Evolutionary conservation across 192 early-diverging fungal genomes (phyloP), one percentile per base, ranked within the genome.

Genomic region (Podila epigama): DNA sequence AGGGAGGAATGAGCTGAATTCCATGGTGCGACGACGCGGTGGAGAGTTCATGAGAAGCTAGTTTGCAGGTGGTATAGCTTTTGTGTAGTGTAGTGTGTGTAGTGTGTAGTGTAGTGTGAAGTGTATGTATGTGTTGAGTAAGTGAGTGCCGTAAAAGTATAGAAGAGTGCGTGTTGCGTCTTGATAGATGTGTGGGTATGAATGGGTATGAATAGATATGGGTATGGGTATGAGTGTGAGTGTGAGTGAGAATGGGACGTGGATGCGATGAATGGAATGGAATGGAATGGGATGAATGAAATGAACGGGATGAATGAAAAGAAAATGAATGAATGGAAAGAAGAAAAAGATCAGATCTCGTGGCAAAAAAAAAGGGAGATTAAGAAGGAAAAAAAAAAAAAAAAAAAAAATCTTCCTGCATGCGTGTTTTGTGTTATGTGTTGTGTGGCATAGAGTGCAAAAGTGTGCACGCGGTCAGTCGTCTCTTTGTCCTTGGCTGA

Each of bases 1-100:
- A 37, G 73, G 73, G 6, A 75, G 63, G 42, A 75, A 75, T 22
- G 70, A 75, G 39, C 55, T 59, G 41, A 75, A 66, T 58, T 72
- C 62, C 63, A 66, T 65, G 58, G 60, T 61, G 40, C 29, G 18
- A 40, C 40, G 35, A n/a, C 32, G 55, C 27, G 53, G 33, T 13
- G 12, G 33, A 25, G 2, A 11, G 20, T 29, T 50, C 22, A 31
- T 40, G 60, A 22, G n/a, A n/a, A 16, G n/a, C n/a, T n/a, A n/a
- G n/a, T n/a, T n/a, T n/a, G n/a, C n/a, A n/a, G n/a, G n/a, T n/a
- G n/a, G n/a, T n/a, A n/a, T n/a, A n/a, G n/a, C n/a, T n/a, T n/a
- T n/a, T n/a, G n/a, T n/a, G n/a, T n/a, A n/a, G n/a, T n/a, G n/a
- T n/a, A n/a, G n/a, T n/a, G n/a, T n/a, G n/a, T n/a, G n/a, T n/a